Evolutionary conservation across 306 rosid genomes (phyloP).

Genomic region (Cucurbita argyrosperma): DNA sequence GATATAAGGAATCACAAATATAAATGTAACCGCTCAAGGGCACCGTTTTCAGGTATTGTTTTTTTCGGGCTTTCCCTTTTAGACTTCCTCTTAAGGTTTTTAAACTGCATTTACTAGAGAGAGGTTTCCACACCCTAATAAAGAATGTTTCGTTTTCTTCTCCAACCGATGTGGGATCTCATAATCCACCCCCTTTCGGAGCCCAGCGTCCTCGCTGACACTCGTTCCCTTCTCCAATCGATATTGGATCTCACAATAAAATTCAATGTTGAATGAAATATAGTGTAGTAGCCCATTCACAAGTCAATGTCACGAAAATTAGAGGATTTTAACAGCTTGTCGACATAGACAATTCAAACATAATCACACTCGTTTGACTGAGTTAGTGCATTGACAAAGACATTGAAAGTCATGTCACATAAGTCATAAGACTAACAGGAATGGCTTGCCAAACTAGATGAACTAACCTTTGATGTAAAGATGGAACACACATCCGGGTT

Average conservation of each 20-base stretch:
- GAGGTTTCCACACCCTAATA: too few species aligned
- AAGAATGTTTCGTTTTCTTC: too few species aligned
- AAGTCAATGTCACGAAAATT: neutral
- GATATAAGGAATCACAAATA: neutral
- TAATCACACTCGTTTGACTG: neutral
- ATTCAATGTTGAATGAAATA: neutral
- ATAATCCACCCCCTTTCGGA: too few species aligned
- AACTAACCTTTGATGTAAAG: slow-evolving; percentile 62
- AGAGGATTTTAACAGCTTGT: neutral
- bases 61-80: too few species aligned
- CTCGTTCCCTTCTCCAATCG: too few species aligned
- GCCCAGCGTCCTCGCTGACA: too few species aligned
- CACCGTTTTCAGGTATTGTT: too few species aligned
- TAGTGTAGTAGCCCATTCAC: neutral
- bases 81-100: too few species aligned
- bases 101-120: too few species aligned
- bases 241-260: neutral
- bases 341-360: neutral
- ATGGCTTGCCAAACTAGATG: neutral
- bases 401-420: neutral
- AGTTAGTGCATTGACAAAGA: neutral
- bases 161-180: too few species aligned
- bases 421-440: neutral
- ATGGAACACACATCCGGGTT: slow-evolving; percentile 26
- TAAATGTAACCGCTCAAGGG: too few species aligned